phyloP scores from a whole-genome alignment of 805 yeast genomes.

The Metschnikowia colocasiae region DNA sequence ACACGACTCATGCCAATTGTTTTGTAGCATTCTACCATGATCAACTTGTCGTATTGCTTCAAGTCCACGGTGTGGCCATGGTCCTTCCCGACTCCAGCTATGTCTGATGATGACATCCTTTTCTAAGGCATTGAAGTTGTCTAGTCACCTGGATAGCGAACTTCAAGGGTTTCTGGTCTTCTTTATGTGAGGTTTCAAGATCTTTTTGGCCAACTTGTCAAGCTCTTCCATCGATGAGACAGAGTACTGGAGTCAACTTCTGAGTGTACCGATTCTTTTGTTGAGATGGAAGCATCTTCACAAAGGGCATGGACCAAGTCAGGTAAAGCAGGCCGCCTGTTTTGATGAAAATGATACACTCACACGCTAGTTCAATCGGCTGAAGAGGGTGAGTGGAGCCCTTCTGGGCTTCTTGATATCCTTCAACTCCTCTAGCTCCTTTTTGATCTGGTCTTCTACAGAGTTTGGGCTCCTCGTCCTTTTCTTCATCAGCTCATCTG shows the following conservation, averaged over 20 bases:
- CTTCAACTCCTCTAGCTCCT: constrained; percentile 65
- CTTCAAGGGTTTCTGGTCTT: constrained; percentile 37
- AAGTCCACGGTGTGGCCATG: constrained; percentile 77
- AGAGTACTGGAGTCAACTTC: constrained; percentile 73
- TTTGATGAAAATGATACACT: constrained; percentile 82
- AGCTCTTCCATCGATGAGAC: constrained; percentile 68
- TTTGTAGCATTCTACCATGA: constrained; percentile 85
- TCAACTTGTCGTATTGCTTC: constrained; percentile 70
- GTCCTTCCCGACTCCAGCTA: constrained; percentile 67
- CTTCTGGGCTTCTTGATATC: constrained; percentile 39
- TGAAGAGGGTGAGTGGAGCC: constrained; percentile 30
- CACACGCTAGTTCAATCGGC: constrained; percentile 67
- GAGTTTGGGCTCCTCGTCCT: constrained; percentile 33
- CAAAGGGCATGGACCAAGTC: constrained; percentile 63
- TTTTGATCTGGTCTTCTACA: constrained; percentile 72
- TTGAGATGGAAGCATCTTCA: constrained; percentile 50
- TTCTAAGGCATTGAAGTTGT: constrained; percentile 67
- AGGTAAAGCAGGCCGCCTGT: constrained; percentile 76
- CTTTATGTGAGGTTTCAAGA: constrained; percentile 62
- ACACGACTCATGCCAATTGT: constrained; percentile 83
- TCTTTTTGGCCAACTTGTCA: constrained; percentile 50
- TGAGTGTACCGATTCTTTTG: constrained; percentile 67
- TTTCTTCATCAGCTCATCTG: constrained; percentile 20
- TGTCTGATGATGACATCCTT: constrained; percentile 69
- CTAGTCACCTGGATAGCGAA: constrained; percentile 82